phyloP scores from a whole-genome alignment of 192 early-diverging fungal genomes.

The Coemansia aciculifera region DNA sequence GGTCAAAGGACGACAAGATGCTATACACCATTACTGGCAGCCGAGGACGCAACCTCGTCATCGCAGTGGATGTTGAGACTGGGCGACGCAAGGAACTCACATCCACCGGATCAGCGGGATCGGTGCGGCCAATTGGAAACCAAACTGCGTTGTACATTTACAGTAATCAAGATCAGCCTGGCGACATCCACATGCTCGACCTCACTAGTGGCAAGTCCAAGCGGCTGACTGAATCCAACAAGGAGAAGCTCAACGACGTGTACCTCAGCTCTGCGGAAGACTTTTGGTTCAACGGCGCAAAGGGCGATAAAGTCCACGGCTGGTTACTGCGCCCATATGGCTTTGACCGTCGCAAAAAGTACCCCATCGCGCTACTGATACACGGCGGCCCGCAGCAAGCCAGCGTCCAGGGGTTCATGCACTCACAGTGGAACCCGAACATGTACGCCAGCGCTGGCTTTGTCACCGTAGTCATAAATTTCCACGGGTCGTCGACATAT shows the following conservation, averaged over 20 bases:
- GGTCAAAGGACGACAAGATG: constrained; percentile 26
- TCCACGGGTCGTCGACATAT: constrained; percentile 77
- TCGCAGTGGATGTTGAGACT: constrained; percentile 14
- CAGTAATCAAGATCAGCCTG: constrained; percentile 36
- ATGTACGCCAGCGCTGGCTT: constrained; percentile 68
- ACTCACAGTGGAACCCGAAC: constrained; percentile 73
- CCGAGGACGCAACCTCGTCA: constrained; percentile 20
- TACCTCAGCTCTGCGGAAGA: constrained; percentile 58
- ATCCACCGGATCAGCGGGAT: constrained; percentile 10
- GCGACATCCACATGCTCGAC: constrained; percentile 41
- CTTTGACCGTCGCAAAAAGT: constrained; percentile 55
- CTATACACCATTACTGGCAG: constrained; percentile 19
- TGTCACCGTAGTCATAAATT: constrained; percentile 69
- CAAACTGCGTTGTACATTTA: constrained; percentile 47
- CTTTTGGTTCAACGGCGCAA: constrained; percentile 64
- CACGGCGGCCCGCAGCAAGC: constrained; percentile 78
- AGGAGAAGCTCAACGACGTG: constrained; percentile 34
- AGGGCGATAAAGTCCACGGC: constrained; percentile 40
- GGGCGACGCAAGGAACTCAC: constrained; percentile 29
- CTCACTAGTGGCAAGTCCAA: constrained; percentile 35
- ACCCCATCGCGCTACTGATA: constrained; percentile 73
- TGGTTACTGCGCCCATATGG: constrained; percentile 33
- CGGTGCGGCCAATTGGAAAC: constrained; percentile 29
- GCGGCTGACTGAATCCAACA: constrained; percentile 55
- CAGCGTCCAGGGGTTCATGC: constrained; percentile 33